Evolutionary conservation across 176 grass and related monocot species (phyloP), one percentile per base, ranked within the genome.

Genomic region (Paspalum vaginatum): DNA sequence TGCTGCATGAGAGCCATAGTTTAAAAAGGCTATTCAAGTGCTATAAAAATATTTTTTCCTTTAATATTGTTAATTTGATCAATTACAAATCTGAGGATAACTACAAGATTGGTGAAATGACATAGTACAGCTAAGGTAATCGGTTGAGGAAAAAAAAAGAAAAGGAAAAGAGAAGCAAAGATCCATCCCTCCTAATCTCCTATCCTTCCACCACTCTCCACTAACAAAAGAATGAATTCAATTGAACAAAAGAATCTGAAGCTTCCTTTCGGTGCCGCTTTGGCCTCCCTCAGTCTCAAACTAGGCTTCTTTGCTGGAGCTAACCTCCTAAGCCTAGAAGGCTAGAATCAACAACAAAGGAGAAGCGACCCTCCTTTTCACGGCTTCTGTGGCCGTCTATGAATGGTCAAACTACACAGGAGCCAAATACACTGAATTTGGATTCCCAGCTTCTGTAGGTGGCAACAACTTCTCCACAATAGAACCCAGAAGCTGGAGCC

Each of bases 221-320:
- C 82, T 82, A 74, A 74, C 83, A 86, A 90, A 88, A 86, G 72
- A 90, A 90, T 86, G 83, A 90, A 90, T 74, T 79, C 51, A 90
- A 90, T 82, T 83, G 88, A 89, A 86, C 83, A 74, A 84, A 85
- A 86, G 83, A 86, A 86, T 86, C 78, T 86, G 88, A 86, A 86
- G 88, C 79, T 81, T 72, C 55, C 79, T 72, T 81, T 76, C 62
- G 50, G 38, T 54, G 77, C 63, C 38, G 0, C 61, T 68, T 67
- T 80, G 49, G 7, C 63, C 77, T 52, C 11, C 37, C 77, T 56
- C 68, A 46, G 22, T 18, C 77, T 68, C 49, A 79, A 22, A 13
- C 76, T 40, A 17, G 32, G 50, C 63, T 55, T 42, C 37, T 16
- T 26, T 44, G 32, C 37, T 53, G n/a, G 26, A 54, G 62, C 48